Evolutionary conservation across 164 flowering plant species (phyloP).

Genomic region (Buxus sempervirens): DNA sequence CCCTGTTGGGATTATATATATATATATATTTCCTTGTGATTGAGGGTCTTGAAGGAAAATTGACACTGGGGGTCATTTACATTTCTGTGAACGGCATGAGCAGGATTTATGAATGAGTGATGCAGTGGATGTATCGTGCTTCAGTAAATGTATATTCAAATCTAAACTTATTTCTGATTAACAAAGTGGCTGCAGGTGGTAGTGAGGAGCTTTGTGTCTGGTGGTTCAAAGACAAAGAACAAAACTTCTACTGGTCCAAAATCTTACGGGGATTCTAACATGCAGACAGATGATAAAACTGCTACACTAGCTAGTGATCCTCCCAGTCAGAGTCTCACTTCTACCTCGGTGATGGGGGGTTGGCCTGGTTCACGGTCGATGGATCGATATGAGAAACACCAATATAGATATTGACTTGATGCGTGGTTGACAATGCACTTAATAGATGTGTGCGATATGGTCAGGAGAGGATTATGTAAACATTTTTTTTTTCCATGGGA

Average conservation of each 20-base stretch:
- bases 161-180: not conserved
- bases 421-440: slow-evolving; percentile 43
- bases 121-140: too few species aligned
- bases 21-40: not conserved
- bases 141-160: too few species aligned
- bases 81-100: too few species aligned
- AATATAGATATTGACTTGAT: slow-evolving; percentile 73
- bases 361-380: slow-evolving; percentile 60
- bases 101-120: too few species aligned
- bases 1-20: not conserved
- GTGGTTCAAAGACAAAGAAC: slow-evolving; percentile 43
- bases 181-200: slow-evolving; percentile 53
- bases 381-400: slow-evolving; percentile 42
- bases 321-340: slow-evolving; percentile 28
- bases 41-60: too few species aligned
- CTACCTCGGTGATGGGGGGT: slow-evolving; percentile 24
- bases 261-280: slow-evolving; percentile 26
- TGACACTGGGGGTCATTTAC: too few species aligned
- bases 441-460: slow-evolving; percentile 11
- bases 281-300: slow-evolving; percentile 30
- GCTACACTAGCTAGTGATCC: slow-evolving; percentile 27
- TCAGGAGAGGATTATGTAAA: too few species aligned
- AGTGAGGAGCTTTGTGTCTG: slow-evolving; percentile 43
- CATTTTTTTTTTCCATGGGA: too few species aligned
- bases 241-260: slow-evolving; percentile 28